phyloP scores from a whole-genome alignment of 805 yeast genomes.

The Spencermartinsiella europaea region DNA sequence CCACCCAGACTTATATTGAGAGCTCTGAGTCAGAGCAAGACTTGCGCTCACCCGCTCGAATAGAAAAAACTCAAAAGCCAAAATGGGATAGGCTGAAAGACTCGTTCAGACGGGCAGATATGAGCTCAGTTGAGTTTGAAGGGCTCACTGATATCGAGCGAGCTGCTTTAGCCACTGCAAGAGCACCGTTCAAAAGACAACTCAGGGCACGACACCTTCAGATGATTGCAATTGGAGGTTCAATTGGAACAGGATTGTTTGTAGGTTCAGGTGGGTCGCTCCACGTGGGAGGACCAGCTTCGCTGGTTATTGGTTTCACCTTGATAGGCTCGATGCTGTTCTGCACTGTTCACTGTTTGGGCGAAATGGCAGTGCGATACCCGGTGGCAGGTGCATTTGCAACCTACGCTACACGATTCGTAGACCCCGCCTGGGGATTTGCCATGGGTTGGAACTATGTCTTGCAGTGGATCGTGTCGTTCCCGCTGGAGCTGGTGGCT shows the following conservation, averaged over 20 bases:
- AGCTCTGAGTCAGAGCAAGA: background rate
- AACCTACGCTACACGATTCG: conserved; percentile 54
- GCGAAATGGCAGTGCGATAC: conserved; percentile 65
- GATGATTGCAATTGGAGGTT: conserved; percentile 71
- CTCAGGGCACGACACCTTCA: conserved; percentile 55
- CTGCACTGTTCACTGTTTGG: conserved; percentile 59
- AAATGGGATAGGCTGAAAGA: conserved; percentile 35
- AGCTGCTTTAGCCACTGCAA: conserved; percentile 40
- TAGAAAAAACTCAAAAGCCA: conserved; percentile 1
- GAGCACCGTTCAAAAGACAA: conserved; percentile 43
- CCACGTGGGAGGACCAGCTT: conserved; percentile 54
- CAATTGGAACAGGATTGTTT: conserved; percentile 71
- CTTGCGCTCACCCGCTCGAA: background rate
- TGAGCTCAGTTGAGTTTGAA: conserved; percentile 35
- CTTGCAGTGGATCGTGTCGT: conserved; percentile 56
- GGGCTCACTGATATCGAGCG: conserved; percentile 38
- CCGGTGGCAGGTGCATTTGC: conserved; percentile 61
- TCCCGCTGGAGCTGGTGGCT: conserved; percentile 64
- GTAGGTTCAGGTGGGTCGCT: conserved; percentile 63
- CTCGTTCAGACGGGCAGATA: conserved; percentile 38
- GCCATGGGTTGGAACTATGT: conserved; percentile 71
- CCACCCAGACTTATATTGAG: background rate
- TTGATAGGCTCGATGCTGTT: conserved; percentile 60
- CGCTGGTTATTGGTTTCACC: conserved; percentile 50
- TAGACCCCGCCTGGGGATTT: conserved; percentile 66